Base-by-base conservation (phyloP, 2,329 filamentous ascomycete genomes). In the Cladophialophora chaetospira region DNA sequence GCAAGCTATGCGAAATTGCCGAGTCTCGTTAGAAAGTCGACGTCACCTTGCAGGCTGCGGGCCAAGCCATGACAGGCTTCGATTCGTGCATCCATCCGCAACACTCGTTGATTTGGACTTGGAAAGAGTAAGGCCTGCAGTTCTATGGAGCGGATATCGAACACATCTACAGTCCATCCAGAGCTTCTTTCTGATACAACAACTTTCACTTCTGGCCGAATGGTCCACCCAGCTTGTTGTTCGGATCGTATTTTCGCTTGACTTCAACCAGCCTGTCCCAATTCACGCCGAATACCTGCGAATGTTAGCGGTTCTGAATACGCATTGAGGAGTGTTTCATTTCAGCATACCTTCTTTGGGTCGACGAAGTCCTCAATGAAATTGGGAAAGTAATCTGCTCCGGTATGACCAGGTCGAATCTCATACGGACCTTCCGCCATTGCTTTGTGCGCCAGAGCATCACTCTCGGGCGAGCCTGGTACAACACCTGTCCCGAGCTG, bases 321-420 rank as follows among this genome's bases (percentile, higher is more conserved):
- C n/a, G n/a, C n/a, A n/a, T n/a, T n/a, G n/a, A n/a, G n/a, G n/a
- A n/a, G n/a, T n/a, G n/a, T n/a, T n/a, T n/a, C n/a, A n/a, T n/a
- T n/a, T n/a, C n/a, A n/a, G n/a, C 11, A 13, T 43, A 57, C 55
- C 55, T 57, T 46, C 26, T 43, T 46, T 15, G 42, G 40, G 25
- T 57, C 48, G 11, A 57, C 48, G 23, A 46, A 57, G 11, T 52
- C 33, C 38, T 57, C 55, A 4, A 57, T 19, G 47, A 57, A 57
- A 21, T 57, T 57, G 23, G 48, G 55, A 15, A 57, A 57, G 15
- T 57, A 57, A 25, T 57, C 48, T 11, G 47, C 55, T n/a, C 31
- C 48, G 5, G 48, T 57, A 15, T 57, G 55, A 8, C 43, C 48
- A 5, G 55, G 40, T 10, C 35, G 31, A n/a, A 57, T 57, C 48